Conservation (phyloP, 1,284 basidiomycete species). For the Abortiporus biennis region DNA sequence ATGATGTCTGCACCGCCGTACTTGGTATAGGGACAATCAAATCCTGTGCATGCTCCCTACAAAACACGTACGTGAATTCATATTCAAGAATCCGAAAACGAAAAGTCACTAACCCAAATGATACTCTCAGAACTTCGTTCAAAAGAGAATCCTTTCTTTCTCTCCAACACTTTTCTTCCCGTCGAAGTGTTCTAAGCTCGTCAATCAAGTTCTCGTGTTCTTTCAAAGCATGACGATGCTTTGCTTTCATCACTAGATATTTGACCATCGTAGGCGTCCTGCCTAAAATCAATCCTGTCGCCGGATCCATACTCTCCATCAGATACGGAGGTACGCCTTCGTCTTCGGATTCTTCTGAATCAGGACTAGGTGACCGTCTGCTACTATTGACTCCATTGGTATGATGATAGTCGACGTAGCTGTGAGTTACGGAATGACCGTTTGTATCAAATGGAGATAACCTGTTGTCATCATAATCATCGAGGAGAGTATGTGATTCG, state of each 20-base stretch:
- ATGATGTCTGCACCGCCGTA: too few relatives aligned
- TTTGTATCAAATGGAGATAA: slow-evolving; percentile 19
- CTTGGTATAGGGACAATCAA: background rate
- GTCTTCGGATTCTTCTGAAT: slow-evolving; percentile 23
- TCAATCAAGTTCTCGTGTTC: slow-evolving; percentile 57
- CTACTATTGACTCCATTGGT: slow-evolving; percentile 1
- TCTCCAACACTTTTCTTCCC: slow-evolving; percentile 37
- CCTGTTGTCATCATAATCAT: slow-evolving; percentile 24
- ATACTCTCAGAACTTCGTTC: slow-evolving; percentile 21
- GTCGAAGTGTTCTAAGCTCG: slow-evolving; percentile 50
- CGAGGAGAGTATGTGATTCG: slow-evolving; percentile 43
- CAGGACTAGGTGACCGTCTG: slow-evolving; percentile 19
- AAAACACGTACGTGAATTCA: background rate
- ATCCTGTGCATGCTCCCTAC: background rate
- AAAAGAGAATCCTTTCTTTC: slow-evolving; percentile 24
- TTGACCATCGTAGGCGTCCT: slow-evolving; percentile 55
- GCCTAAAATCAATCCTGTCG: slow-evolving; percentile 53
- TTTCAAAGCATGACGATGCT: slow-evolving; percentile 53
- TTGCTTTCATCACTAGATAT: slow-evolving; percentile 78
- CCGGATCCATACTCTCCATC: slow-evolving; percentile 38
- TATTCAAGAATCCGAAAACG: background rate
- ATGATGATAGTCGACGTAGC: background rate
- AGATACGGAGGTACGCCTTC: slow-evolving; percentile 47
- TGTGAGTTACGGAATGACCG: slow-evolving; percentile 5
- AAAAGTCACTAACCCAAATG: slow-evolving; percentile 22